Percentiles rank a stretch among this genome's conserved stretches.
Evolutionary conservation across 1,284 basidiomycete genomes (phyloP).

Genomic region (Ustilago xerochloae): DNA sequence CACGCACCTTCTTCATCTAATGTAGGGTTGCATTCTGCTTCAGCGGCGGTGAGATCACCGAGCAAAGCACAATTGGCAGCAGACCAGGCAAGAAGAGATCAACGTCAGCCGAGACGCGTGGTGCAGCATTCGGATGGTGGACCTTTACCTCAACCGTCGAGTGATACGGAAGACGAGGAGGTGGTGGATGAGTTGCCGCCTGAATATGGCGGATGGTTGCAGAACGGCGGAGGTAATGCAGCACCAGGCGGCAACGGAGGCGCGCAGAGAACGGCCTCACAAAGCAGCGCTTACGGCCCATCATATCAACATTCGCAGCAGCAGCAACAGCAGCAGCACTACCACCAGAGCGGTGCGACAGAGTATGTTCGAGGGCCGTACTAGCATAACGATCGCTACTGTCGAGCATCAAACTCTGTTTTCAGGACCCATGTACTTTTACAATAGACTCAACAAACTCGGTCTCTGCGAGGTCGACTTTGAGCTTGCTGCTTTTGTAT

Average conservation of each 20-base stretch:
- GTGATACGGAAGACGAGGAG: conserved; percentile 50
- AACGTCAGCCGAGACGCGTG: conserved; percentile 18
- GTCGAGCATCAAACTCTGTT: background rate
- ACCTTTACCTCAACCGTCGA: conserved; percentile 39
- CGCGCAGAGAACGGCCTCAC: background rate
- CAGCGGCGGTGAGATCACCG: conserved; percentile 5
- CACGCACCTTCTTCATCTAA: background rate
- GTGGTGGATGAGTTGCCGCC: conserved; percentile 48
- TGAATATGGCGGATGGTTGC: conserved; percentile 52
- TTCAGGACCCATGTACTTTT: background rate
- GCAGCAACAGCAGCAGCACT: background rate
- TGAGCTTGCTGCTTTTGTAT: background rate
- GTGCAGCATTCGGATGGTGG: conserved; percentile 50
- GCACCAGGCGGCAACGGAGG: background rate
- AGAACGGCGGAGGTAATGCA: conserved; percentile 7
- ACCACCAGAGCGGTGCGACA: background rate
- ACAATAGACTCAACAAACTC: background rate
- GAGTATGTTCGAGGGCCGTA: background rate
- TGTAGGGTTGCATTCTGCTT: conserved; percentile 16
- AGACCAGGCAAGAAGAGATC: conserved; percentile 22
- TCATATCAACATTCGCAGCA: background rate
- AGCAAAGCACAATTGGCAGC: conserved; percentile 24
- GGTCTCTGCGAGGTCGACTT: background rate
- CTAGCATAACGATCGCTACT: background rate
- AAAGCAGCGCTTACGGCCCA: background rate